These are phyloP conservation scores for Fraxinus baroniana DNA, from an alignment of 305 asterid genomes.

Conservation along the genomic window DNA sequence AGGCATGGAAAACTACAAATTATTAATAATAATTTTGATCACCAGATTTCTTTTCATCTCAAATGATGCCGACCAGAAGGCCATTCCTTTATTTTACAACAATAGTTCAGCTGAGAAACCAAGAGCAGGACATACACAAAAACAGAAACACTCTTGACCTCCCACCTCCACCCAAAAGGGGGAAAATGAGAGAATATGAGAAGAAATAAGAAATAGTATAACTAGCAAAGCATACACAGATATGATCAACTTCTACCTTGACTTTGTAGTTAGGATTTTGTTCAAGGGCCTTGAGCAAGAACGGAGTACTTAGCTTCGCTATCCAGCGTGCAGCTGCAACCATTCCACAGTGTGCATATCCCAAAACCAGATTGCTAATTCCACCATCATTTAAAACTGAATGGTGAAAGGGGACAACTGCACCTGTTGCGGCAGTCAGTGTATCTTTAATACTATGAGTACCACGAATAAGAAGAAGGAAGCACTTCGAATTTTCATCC, in stretches of 20 bases:
- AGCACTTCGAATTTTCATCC: slow-evolving; percentile 69
- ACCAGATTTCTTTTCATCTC: not conserved
- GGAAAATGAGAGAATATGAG: not conserved
- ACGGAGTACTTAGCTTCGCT: slow-evolving; percentile 76
- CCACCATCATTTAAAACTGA: slow-evolving; percentile 86
- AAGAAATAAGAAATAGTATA: slow-evolving; percentile 5
- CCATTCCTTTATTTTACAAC: not conserved
- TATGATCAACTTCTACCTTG: slow-evolving; percentile 46
- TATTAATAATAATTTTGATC: not conserved
- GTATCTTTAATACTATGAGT: slow-evolving; percentile 94
- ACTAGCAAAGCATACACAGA: not conserved
- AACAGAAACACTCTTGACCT: not conserved
- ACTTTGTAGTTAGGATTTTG: slow-evolving; percentile 71
- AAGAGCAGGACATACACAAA: not conserved
- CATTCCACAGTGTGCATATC: slow-evolving; percentile 96
- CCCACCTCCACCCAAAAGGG: not conserved
- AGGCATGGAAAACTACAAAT: not conserved
- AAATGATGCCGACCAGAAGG: not conserved
- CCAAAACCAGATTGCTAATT: slow-evolving; percentile 67
- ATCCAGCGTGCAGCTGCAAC: slow-evolving; percentile 98
- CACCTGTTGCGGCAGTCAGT: slow-evolving; percentile 86
- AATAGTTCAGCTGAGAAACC: not conserved
- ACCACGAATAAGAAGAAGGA: slow-evolving; percentile 89
- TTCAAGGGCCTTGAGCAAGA: slow-evolving; percentile 63
- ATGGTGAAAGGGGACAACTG: slow-evolving; percentile 96